Conservation (phyloP, 305 asterid species). For the Fraxinus xanthoxyloides region DNA sequence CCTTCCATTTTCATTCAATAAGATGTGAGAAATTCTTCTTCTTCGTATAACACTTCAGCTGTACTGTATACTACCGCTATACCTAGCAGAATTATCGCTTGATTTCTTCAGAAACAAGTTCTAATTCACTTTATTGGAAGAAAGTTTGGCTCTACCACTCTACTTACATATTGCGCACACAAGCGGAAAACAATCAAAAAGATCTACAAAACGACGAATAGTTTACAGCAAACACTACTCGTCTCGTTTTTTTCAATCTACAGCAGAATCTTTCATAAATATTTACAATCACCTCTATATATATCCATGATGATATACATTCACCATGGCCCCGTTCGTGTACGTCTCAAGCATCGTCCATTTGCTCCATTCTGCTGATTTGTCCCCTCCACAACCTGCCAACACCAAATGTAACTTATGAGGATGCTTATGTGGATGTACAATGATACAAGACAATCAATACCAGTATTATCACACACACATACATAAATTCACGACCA, state of each 20-base stretch:
- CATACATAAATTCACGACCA: background rate
- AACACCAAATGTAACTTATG: background rate
- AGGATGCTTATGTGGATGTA: background rate
- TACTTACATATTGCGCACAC: background rate
- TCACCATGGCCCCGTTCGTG: constrained; percentile 90
- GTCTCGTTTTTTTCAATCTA: background rate
- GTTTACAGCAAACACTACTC: background rate
- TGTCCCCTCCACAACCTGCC: constrained; percentile 71
- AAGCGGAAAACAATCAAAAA: background rate
- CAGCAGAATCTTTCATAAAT: constrained; percentile 15
- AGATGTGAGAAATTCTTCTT: too few relatives aligned
- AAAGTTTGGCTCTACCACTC: background rate
- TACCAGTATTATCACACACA: background rate
- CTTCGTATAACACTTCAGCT: too few relatives aligned
- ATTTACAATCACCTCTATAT: constrained; percentile 25
- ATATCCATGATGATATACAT: constrained; percentile 10
- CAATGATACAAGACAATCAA: background rate
- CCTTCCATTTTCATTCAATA: too few relatives aligned
- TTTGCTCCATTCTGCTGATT: constrained; percentile 52
- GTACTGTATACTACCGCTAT: too few relatives aligned
- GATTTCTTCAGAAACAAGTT: background rate
- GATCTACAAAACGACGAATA: background rate
- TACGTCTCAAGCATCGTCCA: constrained; percentile 75
- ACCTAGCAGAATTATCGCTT: too few relatives aligned
- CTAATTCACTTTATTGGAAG: background rate